phyloP scores from a whole-genome alignment of 495 filamentous ascomycete genomes.

The Pyrenopolyporus hunteri region DNA sequence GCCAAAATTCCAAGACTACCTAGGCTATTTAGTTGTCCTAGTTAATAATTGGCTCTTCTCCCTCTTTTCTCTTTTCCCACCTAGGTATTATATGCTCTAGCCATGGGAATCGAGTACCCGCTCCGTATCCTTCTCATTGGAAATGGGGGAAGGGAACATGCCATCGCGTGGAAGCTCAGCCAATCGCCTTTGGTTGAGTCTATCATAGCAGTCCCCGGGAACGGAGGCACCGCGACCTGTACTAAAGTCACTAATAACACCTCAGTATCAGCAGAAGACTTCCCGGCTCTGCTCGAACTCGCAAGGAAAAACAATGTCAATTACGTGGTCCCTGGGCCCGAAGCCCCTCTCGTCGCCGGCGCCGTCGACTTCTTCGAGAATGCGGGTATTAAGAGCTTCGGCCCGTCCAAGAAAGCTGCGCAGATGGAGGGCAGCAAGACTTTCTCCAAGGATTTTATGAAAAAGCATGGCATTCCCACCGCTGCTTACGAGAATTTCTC shows the following conservation, averaged over 20 bases:
- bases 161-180: conserved; percentile 90
- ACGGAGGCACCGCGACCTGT: conserved; percentile 82
- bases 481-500: conserved; percentile 88
- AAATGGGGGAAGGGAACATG: conserved; percentile 93
- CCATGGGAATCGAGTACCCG: conserved; percentile 39
- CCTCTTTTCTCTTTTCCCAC: too few species aligned
- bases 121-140: conserved; percentile 81
- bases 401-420: conserved; percentile 84
- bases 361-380: conserved; percentile 82
- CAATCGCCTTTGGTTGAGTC: conserved; percentile 73
- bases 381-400: conserved; percentile 83
- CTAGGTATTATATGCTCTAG: conserved; percentile 3
- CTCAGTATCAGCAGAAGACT: conserved; percentile 72
- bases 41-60: too few species aligned
- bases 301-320: conserved; percentile 77
- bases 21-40: not conserved
- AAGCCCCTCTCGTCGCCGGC: conserved; percentile 92
- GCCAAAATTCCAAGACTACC: conserved; percentile 1
- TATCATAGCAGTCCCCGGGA: conserved; percentile 77
- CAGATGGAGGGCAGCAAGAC: conserved; percentile 95
- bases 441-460: conserved; percentile 98
- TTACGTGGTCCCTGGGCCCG: conserved; percentile 88
- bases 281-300: conserved; percentile 74
- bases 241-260: conserved; percentile 75
- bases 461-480: conserved; percentile 85